These are phyloP conservation scores for Agaricales sp. DNA, from an alignment of 1,284 basidiomycete species.

Conservation along the genomic window DNA sequence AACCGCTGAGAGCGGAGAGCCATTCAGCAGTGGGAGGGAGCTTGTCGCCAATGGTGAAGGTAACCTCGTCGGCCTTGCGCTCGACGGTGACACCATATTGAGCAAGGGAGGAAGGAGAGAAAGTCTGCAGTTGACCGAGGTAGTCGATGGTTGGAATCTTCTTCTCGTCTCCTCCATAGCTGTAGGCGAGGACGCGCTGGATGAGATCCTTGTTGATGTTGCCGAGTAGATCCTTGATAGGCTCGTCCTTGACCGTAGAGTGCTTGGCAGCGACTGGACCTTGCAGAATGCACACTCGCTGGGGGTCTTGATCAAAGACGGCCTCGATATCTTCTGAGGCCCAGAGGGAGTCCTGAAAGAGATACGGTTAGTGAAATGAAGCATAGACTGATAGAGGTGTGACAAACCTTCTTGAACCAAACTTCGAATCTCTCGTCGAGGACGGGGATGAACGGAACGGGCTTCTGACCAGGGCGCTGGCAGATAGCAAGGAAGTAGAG, in stretches of 20 bases:
- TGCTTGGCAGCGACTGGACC: constrained; percentile 93
- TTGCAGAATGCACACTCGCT: constrained; percentile 96
- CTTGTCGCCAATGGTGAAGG: constrained; percentile 44
- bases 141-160: constrained; percentile 84
- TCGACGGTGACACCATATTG: constrained; percentile 34
- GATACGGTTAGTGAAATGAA: constrained; percentile 11
- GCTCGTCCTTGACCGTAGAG: constrained; percentile 84
- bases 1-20: constrained; percentile 81
- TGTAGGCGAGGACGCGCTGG: constrained; percentile 71
- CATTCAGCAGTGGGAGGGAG: constrained; percentile 63
- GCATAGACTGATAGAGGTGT: constrained; percentile 5
- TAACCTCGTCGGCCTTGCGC: constrained; percentile 34
- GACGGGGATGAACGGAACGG: constrained; percentile 97
- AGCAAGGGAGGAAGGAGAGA: constrained; percentile 25
- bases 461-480: constrained; percentile 95
- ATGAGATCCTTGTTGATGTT: constrained; percentile 78
- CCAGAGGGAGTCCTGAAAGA: constrained; percentile 86
- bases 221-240: constrained; percentile 86
- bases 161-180: constrained; percentile 72
- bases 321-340: constrained; percentile 97
- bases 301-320: constrained; percentile 95
- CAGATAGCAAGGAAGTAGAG: constrained; percentile 93
- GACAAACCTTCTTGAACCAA: constrained; percentile 92
- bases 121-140: constrained; percentile 49
- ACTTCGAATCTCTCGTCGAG: constrained; percentile 90